A percentile compares a stretch with the other conserved stretches of the same genome.
phyloP scores from a whole-genome alignment of 2,329 filamentous ascomycete species.

The Claviceps citrina region DNA sequence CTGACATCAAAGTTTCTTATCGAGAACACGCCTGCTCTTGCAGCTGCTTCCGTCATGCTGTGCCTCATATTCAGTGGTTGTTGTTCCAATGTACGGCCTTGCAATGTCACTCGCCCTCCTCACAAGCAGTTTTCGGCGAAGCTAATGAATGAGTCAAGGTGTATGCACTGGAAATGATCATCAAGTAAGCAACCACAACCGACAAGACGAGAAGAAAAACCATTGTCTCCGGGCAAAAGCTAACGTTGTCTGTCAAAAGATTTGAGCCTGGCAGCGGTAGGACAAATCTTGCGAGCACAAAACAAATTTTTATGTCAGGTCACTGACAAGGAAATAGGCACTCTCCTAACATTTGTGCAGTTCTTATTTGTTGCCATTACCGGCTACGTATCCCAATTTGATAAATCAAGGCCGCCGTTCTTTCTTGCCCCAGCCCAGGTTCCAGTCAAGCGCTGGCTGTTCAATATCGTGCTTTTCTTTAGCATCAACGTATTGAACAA shows the following conservation, averaged over 20 bases:
- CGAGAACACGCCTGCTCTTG: constrained; percentile 17
- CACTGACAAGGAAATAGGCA: constrained; percentile 34
- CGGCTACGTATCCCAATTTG: constrained; percentile 63
- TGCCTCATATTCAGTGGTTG: constrained; percentile 88
- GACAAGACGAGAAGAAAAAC: neutral
- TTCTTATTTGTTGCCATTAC: constrained; percentile 70
- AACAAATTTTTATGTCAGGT: neutral
- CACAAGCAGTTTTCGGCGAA: neutral
- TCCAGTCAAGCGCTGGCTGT: constrained; percentile 67
- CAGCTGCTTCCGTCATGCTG: constrained; percentile 52
- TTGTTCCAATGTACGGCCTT: constrained; percentile 63
- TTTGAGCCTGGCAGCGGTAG: constrained; percentile 71
- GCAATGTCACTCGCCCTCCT: neutral
- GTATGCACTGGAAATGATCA: constrained; percentile 88
- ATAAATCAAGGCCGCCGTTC: constrained; percentile 48
- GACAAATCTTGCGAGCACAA: constrained; percentile 5
- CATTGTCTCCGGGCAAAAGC: neutral
- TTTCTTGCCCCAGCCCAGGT: constrained; percentile 66
- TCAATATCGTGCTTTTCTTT: constrained; percentile 85
- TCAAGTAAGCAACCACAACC: constrained; percentile 52
- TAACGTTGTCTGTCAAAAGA: constrained; percentile 26
- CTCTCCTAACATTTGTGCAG: constrained; percentile 77
- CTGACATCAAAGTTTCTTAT: neutral
- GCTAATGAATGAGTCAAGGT: constrained; percentile 40
- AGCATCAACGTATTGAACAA: constrained; percentile 93